Conservation (phyloP, 441 rosid species). For the Macaranga tanarius region DNA sequence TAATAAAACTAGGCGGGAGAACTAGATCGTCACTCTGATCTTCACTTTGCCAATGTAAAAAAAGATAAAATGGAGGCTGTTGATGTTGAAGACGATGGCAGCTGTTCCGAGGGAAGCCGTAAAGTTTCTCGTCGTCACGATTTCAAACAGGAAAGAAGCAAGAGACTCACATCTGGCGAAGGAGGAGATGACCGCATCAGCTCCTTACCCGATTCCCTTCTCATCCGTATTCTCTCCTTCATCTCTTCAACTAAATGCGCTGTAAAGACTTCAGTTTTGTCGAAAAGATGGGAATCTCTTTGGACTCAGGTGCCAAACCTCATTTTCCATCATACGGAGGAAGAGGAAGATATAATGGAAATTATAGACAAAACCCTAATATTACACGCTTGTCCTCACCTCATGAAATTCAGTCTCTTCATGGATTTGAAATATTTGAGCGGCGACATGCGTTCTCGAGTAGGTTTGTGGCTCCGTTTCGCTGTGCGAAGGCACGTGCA, state of each 20-base stretch:
- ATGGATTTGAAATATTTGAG: not conserved
- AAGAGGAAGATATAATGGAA: not conserved
- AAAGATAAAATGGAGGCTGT: too few relatives aligned
- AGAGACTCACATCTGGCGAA: not conserved
- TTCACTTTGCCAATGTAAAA: too few relatives aligned
- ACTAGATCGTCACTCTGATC: too few relatives aligned
- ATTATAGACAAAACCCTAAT: slow-evolving; percentile 9
- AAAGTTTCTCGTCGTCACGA: too few relatives aligned
- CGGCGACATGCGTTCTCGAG: not conserved
- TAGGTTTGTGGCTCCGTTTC: slow-evolving; percentile 14
- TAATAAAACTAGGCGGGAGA: too few relatives aligned
- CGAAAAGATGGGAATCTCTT: slow-evolving; percentile 18
- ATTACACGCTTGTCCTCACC: not conserved
- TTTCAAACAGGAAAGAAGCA: not conserved
- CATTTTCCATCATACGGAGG: not conserved
- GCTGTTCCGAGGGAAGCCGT: too few relatives aligned
- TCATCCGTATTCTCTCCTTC: slow-evolving; percentile 22
- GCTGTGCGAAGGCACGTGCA: slow-evolving; percentile 9
- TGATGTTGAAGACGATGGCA: too few relatives aligned
- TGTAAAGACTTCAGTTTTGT: slow-evolving; percentile 17
- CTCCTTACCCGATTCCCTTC: slow-evolving; percentile 20
- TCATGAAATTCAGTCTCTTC: not conserved
- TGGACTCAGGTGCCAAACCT: slow-evolving; percentile 24
- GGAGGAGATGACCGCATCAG: slow-evolving; percentile 20
- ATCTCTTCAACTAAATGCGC: slow-evolving; percentile 12